A percentile compares a stretch with the other conserved stretches of the same genome.
Conservation (phyloP, 2,329 filamentous ascomycete genomes). For the Beauveria medogensis region DNA sequence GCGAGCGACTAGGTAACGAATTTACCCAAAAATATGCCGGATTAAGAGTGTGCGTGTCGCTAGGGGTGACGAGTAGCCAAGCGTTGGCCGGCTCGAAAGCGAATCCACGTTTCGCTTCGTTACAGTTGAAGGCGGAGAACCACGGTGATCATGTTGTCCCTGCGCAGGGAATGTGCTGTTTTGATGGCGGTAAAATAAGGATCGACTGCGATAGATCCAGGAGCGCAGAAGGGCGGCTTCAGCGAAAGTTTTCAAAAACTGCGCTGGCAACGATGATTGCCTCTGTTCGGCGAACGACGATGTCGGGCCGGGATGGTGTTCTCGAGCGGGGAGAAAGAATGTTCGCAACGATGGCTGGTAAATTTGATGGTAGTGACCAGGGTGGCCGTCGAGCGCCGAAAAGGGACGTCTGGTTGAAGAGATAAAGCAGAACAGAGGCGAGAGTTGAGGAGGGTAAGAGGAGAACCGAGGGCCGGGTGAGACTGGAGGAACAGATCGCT, state of each 20-base stretch:
- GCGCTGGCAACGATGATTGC: not conserved
- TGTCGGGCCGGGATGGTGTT: not conserved
- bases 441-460: not conserved
- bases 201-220: not conserved
- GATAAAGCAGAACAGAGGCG: not conserved
- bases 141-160: conserved; percentile 9
- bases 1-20: conserved; percentile 17
- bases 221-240: not conserved
- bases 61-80: conserved; percentile 6
- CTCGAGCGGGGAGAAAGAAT: not conserved
- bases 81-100: conserved; percentile 11
- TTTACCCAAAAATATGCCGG: conserved; percentile 12
- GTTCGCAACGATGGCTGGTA: not conserved
- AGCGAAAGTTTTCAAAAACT: not conserved
- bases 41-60: conserved; percentile 1
- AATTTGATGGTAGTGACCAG: not conserved
- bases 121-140: not conserved
- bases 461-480: not conserved
- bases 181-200: not conserved
- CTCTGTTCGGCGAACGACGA: not conserved
- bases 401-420: not conserved
- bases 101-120: conserved; percentile 5
- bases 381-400: not conserved
- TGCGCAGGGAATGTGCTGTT: not conserved
- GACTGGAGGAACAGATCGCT: not conserved